Base-by-base conservation (phyloP, 805 yeast genomes). In the Candida dendrica region DNA sequence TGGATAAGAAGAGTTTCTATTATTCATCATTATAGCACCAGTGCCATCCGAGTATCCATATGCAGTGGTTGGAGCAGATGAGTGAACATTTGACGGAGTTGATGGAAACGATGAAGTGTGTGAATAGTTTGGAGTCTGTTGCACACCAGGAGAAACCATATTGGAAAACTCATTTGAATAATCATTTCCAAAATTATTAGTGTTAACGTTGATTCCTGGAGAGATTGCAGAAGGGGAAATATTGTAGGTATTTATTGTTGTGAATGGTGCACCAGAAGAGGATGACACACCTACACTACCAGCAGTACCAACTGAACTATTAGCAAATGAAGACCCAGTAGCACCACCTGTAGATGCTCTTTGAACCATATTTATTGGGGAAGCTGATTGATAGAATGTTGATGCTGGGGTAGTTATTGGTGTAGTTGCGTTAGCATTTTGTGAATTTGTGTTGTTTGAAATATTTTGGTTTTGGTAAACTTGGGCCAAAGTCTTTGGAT, bases 401-500 rank as follows among this genome's bases (percentile, higher is more conserved):
- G 31, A 20, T 15, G 5, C 13, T 4, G 13, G 10, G 4, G n/a
- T 27, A 5, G n/a, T 27, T 27, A 17, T 34, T 20, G 37, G 27
- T 26, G 40, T 31, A 27, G 36, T n/a, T 36, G 41, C 26, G 22
- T 33, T 33, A 3, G 10, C 18, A 15, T 35, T 35, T 8, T 20
- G 6, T 8, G 15, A 19, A 15, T 22, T 35, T 26, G 6, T 35
- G 3, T n/a, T 24, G 10, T 15, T 26, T 10, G 26, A 10, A 10
- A 27, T 26, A 15, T 22, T 34, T 19, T 34, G 37, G 15, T 34
- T 34, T n/a, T 34, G 37, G 14, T 34, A 54, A 10, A 48, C 63
- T 42, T 64, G 66, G 17, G 64, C 67, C 16, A 60, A 40, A 4
- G 66, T 50, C 42, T 64, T 68, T 14, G 77, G 74, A 55, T 84